Percentiles rank a stretch among this genome's conserved stretches.
phyloP scores from a whole-genome alignment of 2,329 filamentous ascomycete genomes.

The Lasiodiplodia gonubiensis region DNA sequence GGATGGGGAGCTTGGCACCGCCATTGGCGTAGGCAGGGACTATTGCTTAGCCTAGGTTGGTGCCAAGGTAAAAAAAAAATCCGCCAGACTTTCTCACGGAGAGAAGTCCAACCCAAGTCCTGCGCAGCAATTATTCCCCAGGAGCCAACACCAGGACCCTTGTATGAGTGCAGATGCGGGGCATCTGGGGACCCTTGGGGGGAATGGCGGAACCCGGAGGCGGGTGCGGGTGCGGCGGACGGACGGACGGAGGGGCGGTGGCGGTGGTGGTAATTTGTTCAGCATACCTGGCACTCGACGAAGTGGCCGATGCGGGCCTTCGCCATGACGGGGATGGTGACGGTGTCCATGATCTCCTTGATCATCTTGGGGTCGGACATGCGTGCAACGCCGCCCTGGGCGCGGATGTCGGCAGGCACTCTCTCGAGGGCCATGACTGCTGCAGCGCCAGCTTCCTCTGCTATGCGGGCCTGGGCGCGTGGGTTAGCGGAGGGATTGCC shows the following conservation, averaged over 20 bases:
- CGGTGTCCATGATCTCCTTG: conserved; percentile 89
- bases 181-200: neutral
- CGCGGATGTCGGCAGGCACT: conserved; percentile 94
- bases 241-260: neutral
- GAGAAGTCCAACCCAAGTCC: neutral
- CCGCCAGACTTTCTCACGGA: neutral
- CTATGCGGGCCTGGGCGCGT: conserved; percentile 76
- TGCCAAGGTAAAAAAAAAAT: neutral
- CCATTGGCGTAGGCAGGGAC: conserved; percentile 3
- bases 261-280: neutral
- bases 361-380: conserved; percentile 97
- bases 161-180: neutral
- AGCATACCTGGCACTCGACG: conserved; percentile 82
- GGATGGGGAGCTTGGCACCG: conserved; percentile 7
- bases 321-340: conserved; percentile 98
- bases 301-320: conserved; percentile 98
- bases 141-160: neutral
- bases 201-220: conserved; percentile 1
- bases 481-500: neutral
- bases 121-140: neutral
- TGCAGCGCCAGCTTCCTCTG: conserved; percentile 92
- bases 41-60: neutral
- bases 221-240: conserved; percentile 5
- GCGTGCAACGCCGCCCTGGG: conserved; percentile 88
- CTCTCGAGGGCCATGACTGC: conserved; percentile 99